Base-by-base conservation (phyloP, 495 filamentous ascomycete genomes). In the Podospora appendiculata region DNA sequence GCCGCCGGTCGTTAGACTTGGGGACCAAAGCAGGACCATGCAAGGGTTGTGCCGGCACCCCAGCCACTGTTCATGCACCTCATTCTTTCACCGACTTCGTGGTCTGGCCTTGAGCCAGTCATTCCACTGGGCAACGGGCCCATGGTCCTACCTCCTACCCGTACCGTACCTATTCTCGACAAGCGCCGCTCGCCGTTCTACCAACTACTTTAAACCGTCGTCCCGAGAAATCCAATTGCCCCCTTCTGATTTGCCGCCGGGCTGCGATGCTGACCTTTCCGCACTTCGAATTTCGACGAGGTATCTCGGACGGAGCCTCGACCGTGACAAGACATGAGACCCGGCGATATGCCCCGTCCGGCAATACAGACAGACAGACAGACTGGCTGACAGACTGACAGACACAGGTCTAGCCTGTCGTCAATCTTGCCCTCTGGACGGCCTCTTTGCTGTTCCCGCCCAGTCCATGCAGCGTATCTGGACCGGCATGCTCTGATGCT, bases 41-140 rank as follows among this genome's bases (percentile, higher is more conserved):
- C 65, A 70, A 68, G 67, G 67, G 67, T 68, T 67, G 25, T 62
- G 59, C 63, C 63, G 25, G 25, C 53, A 55, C 43, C 57, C 70
- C 71, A 72, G 71, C 67, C 66, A 75, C 63, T 72, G 73, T 76
- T 79, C 73, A 80, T 80, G 77, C 77, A 80, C 48, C 71, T 75
- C 71, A 74, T 75, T 68, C 55, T 66, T 70, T 78, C 76, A 78
- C 76, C 73, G 77, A 77, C 77, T 79, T 78, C 68, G 69, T 79
- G 76, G 71, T 79, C 67, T 73, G 69, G 61, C 58, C 65, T 60
- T 70, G 62, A 70, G 70, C 75, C 75, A 78, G 70, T 78, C 71
- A 59, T 66, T 66, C 59, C 51, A 52, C 50, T 61, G 50, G 50
- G 25, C 53, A 34, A 13, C 54, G 16, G 48, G 47, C 41, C 41